Evolutionary conservation across 31 red algal species (phyloP).

Genomic region (Odonthalia washingtoniensis): DNA sequence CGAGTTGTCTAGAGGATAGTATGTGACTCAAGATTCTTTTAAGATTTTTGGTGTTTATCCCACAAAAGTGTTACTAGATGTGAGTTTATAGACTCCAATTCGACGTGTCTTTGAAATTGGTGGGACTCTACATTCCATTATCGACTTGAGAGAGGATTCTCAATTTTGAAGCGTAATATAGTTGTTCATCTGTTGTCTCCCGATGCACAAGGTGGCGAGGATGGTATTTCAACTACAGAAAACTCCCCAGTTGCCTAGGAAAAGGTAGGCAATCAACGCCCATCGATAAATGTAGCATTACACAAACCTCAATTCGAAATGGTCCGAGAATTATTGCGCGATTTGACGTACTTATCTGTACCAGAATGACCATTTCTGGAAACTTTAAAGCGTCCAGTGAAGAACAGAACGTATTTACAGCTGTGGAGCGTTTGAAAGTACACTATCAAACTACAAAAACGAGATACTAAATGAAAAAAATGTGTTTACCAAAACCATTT

Average conservation of each 20-base stretch:
- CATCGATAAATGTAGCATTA: slow-evolving; percentile 61
- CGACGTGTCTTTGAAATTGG: slow-evolving; percentile 57
- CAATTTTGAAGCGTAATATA: slow-evolving; percentile 6
- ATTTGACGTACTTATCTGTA: slow-evolving; percentile 61
- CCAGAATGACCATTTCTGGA: slow-evolving; percentile 79
- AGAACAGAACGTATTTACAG: too few species aligned
- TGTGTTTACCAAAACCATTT: too few species aligned
- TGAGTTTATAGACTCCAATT: slow-evolving; percentile 37
- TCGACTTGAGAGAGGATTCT: slow-evolving; percentile 56
- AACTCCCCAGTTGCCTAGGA: slow-evolving; percentile 67
- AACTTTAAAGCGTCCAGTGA: too few species aligned
- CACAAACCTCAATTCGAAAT: slow-evolving; percentile 53
- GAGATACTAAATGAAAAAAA: too few species aligned
- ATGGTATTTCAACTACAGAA: neutral
- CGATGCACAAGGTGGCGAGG: neutral
- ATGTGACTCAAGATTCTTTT: slow-evolving; percentile 50
- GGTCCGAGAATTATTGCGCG: slow-evolving; percentile 63
- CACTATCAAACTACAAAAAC: too few species aligned
- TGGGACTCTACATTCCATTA: slow-evolving; percentile 29
- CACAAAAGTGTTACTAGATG: slow-evolving; percentile 20
- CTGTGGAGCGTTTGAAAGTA: too few species aligned
- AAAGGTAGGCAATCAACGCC: slow-evolving; percentile 46
- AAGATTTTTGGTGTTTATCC: slow-evolving; percentile 57
- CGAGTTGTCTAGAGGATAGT: slow-evolving; percentile 73
- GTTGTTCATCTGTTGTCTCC: slow-evolving; percentile 30